These are phyloP conservation scores for Nicotiana tabacum DNA, from an alignment of 257 asterid genomes.

Conservation along the genomic window DNA sequence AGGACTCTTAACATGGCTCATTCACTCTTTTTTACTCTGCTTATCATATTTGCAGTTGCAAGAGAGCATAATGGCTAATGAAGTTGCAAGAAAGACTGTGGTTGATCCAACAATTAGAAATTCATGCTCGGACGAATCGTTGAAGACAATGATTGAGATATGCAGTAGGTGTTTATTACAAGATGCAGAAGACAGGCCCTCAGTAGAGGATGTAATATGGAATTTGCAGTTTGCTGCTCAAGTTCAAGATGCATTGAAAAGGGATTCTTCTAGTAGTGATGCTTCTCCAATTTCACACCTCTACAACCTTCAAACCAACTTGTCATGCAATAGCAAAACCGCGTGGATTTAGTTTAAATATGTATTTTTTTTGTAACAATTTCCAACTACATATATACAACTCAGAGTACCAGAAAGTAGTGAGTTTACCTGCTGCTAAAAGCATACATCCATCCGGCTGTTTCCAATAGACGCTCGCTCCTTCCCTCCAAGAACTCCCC, in stretches of 20 bases:
- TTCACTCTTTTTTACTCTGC: neutral
- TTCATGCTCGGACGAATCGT: conserved; percentile 57
- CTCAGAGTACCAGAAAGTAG: neutral
- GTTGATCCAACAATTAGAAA: conserved; percentile 46
- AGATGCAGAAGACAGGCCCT: conserved; percentile 68
- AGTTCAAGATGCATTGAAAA: conserved; percentile 48
- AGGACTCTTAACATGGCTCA: neutral
- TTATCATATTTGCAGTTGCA: conserved; percentile 41
- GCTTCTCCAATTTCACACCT: conserved; percentile 63
- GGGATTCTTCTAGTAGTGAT: conserved; percentile 52
- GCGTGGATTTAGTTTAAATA: too few species aligned
- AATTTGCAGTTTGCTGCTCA: conserved; percentile 94
- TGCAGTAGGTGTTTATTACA: conserved; percentile 70
- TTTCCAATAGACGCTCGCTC: too few species aligned
- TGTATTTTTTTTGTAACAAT: too few species aligned
- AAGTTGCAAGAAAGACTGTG: conserved; percentile 39
- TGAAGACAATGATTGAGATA: conserved; percentile 57
- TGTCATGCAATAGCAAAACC: conserved; percentile 13
- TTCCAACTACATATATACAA: too few species aligned
- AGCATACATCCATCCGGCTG: neutral
- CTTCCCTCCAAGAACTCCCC: too few species aligned
- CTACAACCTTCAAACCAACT: conserved; percentile 39
- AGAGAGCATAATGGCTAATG: conserved; percentile 42
- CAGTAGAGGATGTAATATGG: conserved; percentile 90
- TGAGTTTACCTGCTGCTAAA: neutral